Base-by-base conservation (phyloP, 1,284 basidiomycete species). In the Grifola frondosa region DNA sequence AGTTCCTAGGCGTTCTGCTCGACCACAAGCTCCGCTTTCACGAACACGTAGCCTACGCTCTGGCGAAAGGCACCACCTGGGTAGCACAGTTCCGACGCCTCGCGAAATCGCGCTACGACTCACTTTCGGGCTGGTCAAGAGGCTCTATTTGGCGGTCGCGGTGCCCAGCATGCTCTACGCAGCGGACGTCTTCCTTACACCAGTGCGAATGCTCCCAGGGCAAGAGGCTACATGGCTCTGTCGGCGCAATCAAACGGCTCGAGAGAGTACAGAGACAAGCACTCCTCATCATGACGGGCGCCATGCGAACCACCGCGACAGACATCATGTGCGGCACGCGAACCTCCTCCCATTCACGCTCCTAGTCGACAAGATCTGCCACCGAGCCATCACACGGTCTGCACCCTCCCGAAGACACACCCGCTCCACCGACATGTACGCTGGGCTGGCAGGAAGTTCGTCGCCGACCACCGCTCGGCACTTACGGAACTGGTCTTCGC, bases 121-220 rank as follows among this genome's bases (percentile, higher is more conserved):
- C 12, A 26, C 42, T 0, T 8, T 40, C 11, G 26, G 19, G 2
- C 16, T 40, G 0, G 37, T 45, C 10, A 25, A 33, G 16, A 26
- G 40, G 7, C 39, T 51, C 0, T 72, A 68, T 43, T 31, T 57
- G 0, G 44, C 62, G 3, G 58, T 68, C 0, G 64, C 56, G 0
- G 34, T 70, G 7, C 63, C 67, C 4, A 60, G 61, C 29, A 63
- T 70, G 56, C 53, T 60, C 0, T 71, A 70, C 32, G 64, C 60
- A 3, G 52, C 62, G 1, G 65, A 69, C 30, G 37, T 71, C 1
- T 73, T 65, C 59, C 42, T 59, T 35, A 15, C 65, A 53, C 35
- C 64, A 2, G 39, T 57, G 1, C 44, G 53, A 0, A 26, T 30
- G 3, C 41, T 54, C 1, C 40, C 34, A 2, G 46, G 40, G 12